phyloP scores from a whole-genome alignment of 345 rosid genomes.

The Gossypium sturtianum region DNA sequence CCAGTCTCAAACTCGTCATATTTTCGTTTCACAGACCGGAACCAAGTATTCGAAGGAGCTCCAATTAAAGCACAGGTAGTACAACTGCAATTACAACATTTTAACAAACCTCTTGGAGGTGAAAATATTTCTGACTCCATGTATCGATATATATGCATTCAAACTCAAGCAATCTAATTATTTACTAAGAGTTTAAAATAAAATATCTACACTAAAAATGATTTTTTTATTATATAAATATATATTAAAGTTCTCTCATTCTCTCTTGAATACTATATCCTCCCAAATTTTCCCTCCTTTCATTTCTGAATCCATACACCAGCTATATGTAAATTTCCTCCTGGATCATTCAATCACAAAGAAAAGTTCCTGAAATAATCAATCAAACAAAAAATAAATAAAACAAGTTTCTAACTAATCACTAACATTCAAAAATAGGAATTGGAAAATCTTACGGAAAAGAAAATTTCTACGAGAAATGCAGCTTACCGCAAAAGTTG shows the following conservation, averaged over 20 bases:
- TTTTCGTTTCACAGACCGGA: constrained; percentile 59
- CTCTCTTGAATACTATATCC: constrained; percentile 22
- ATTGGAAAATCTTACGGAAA: not conserved
- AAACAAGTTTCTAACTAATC: not conserved
- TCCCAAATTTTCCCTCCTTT: constrained; percentile 20
- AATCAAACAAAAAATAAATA: not conserved
- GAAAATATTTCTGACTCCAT: constrained; percentile 49
- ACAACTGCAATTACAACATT: constrained; percentile 53
- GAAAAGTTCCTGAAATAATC: constrained; percentile 11
- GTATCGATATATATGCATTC: constrained; percentile 19
- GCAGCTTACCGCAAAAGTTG: constrained; percentile 16
- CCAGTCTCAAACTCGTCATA: constrained; percentile 53
- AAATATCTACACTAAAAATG: not conserved
- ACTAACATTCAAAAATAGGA: not conserved
- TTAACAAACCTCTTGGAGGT: constrained; percentile 31
- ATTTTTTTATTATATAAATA: no score
- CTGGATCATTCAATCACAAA: constrained; percentile 14
- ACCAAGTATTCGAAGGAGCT: constrained; percentile 35
- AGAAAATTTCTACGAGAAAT: not conserved
- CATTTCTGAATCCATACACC: constrained; percentile 17
- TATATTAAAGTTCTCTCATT: constrained; percentile 9
- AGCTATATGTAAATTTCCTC: constrained; percentile 12
- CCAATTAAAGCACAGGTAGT: constrained; percentile 32
- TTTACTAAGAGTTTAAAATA: not conserved
- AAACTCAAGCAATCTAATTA: constrained; percentile 12